Evolutionary conservation across 78 protist species (phyloP).

Genomic region (Protostelium mycophagum): DNA sequence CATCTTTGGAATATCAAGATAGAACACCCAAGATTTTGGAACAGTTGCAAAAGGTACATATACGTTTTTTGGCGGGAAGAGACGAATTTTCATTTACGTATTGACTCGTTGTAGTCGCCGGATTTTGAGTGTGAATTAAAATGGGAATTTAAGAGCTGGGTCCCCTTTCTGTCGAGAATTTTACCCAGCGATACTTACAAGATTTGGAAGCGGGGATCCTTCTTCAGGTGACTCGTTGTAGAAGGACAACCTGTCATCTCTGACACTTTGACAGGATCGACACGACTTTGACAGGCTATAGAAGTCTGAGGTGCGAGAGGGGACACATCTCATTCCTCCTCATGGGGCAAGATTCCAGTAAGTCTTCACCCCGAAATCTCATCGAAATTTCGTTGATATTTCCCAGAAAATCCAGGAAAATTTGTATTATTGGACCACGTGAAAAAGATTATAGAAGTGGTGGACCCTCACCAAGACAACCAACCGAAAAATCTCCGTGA

Average conservation of each 20-base stretch:
- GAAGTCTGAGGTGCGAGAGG: conserved; percentile 34
- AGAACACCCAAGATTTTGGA: conserved; percentile 25
- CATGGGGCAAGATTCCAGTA: neutral
- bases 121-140: conserved; percentile 12
- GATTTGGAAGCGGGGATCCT: conserved; percentile 48
- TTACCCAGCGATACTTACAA: conserved; percentile 47
- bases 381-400: neutral
- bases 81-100: neutral
- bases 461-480: neutral
- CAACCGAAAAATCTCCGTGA: conserved; percentile 25
- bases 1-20: conserved; percentile 22
- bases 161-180: conserved; percentile 49
- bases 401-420: neutral
- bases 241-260: neutral
- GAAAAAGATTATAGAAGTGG: conserved; percentile 18
- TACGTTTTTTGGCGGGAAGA: neutral
- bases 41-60: conserved; percentile 2
- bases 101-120: neutral
- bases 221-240: conserved; percentile 5
- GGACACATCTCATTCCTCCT: conserved; percentile 44
- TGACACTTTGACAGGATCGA: too few relatives aligned
- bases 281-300: conserved; percentile 40
- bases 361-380: neutral
- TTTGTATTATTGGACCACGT: conserved; percentile 15
- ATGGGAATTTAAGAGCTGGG: conserved; percentile 64